Base-by-base conservation (phyloP, 805 yeast genomes). In the Candida oleophila region DNA sequence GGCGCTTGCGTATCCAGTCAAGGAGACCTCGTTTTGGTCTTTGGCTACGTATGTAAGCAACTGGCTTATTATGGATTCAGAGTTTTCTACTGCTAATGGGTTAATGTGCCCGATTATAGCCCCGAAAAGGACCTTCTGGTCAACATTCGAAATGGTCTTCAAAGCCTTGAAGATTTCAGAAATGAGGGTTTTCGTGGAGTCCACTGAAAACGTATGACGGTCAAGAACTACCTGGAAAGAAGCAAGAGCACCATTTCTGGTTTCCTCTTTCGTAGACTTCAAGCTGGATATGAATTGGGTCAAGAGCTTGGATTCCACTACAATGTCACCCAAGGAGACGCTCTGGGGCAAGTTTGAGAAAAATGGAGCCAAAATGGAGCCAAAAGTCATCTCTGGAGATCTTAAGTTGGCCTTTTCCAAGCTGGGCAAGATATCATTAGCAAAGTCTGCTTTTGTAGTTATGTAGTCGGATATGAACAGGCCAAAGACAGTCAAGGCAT, bases 391-490 rank as follows among this genome's bases (percentile, higher is more conserved):
- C 57, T 89, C 97, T 0, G 96, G 85, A 2, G 95, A 81, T 62
- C 96, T 78, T 52, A 91, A 70, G 42, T 85, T 72, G 1, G 91
- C 78, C 59, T 86, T 89, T 56, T 87, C 91, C 42, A 91, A 56
- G 16, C 78, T 74, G 1, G 95, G 89, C 4, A 81, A 64, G 15
- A 86, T 56, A 4, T 52, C 44, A 1, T 64, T 50, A 18, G 59
- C 61, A 43, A 83, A 70, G 3, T 64, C 59, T 0, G 64, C 70
- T 15, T 66, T 64, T 12, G 46, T 30, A 7, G 64, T 54, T 14
- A 83, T 56, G 51, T 69, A 75, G 32, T 74, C 74, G 15, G 60
- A 55, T 20, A 82, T 61, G 52, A 80, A 78, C 4, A 66, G 61
- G n/a, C 71, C 72, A 42, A 83, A 69, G 18, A 62, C 51, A n/a